Evolutionary conservation across 176 grass and related monocot genomes (phyloP), one percentile per base, ranked within the genome.

Genomic region (Tillandsia leiboldiana): DNA sequence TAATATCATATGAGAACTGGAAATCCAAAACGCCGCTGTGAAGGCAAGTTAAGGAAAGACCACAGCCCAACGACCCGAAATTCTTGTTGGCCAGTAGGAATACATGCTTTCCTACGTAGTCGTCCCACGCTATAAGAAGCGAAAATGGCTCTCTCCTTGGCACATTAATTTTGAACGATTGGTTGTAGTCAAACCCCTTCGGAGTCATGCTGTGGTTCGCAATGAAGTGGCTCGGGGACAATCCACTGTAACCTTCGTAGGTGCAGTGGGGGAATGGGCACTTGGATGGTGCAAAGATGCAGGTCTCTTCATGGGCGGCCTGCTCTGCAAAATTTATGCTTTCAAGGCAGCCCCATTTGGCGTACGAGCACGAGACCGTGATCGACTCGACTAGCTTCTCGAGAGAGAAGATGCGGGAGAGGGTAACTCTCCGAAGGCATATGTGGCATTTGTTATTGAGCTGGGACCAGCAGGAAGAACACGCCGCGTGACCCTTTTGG

Each of bases 211-310:
- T 22, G 15, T 59, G 56, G 15, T 59, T 20, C 0, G 8, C 20
- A 59, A 22, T 14, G 56, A 59, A 59, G 56, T 59, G 56, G n/a
- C 7, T 6, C 4, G n/a, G 12, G 7, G n/a, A 59, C 56, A 14
- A 59, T 59, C 56, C n/a, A 9, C 9, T 59, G 15, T 17, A 59
- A 22, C n/a, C 14, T 20, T 59, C 15, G 20, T 18, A 59, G 14
- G 15, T 59, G 56, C 15, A 59, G 56, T 5, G n/a, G 7, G 56
- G n/a, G 10, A 18, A 14, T 17, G 15, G 56, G 14, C 56, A 59
- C n/a, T 17, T 59, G 7, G 56, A 59, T 59, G 56, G 56, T 47
- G 33, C 65, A 67, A 48, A 67, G 15, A 67, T 49, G 33, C 65
- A 67, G 33, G 33, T 67, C 9, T 67, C 28, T 48, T 67, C 13